Conservation (phyloP, 1,284 basidiomycete genomes). For the Pholiota adiposa region DNA sequence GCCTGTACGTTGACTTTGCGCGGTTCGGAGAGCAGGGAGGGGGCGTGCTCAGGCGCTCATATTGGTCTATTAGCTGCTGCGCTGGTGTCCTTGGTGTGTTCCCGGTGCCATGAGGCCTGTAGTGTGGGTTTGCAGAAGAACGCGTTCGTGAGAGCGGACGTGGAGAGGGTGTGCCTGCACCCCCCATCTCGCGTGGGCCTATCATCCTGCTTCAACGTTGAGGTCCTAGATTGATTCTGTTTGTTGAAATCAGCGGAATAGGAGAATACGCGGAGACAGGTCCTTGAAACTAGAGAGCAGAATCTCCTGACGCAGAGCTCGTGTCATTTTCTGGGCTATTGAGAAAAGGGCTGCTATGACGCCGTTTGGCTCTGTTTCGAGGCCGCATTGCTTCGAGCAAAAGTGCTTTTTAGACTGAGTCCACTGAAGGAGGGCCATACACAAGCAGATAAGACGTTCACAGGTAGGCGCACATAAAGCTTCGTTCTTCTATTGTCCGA, state of each 20-base stretch:
- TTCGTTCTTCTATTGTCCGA: too few species aligned
- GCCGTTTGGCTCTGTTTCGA: too few species aligned
- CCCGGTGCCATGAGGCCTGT: not conserved
- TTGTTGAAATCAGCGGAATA: too few species aligned
- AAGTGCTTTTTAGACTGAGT: too few species aligned
- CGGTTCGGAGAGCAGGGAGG: slow-evolving; percentile 8
- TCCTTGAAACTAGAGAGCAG: not conserved
- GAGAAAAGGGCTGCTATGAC: not conserved
- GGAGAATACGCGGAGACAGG: not conserved
- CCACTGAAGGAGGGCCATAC: too few species aligned
- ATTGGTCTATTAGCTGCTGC: slow-evolving; percentile 23
- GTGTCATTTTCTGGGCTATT: not conserved
- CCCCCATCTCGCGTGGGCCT: slow-evolving; percentile 21
- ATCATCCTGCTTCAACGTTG: slow-evolving; percentile 10
- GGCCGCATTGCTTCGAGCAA: too few species aligned
- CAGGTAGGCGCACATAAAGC: too few species aligned
- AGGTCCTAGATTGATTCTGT: not conserved
- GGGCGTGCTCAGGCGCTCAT: slow-evolving; percentile 21
- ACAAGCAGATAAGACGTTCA: too few species aligned
- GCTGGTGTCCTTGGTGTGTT: slow-evolving; percentile 14
- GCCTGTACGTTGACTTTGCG: slow-evolving; percentile 18
- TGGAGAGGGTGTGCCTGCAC: slow-evolving; percentile 1
- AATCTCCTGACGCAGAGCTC: not conserved
- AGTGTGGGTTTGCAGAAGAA: not conserved
- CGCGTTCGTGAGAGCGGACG: not conserved